Evolutionary conservation across 768 basidiomycete genomes (phyloP).

Genomic region (Trametes coccinea): DNA sequence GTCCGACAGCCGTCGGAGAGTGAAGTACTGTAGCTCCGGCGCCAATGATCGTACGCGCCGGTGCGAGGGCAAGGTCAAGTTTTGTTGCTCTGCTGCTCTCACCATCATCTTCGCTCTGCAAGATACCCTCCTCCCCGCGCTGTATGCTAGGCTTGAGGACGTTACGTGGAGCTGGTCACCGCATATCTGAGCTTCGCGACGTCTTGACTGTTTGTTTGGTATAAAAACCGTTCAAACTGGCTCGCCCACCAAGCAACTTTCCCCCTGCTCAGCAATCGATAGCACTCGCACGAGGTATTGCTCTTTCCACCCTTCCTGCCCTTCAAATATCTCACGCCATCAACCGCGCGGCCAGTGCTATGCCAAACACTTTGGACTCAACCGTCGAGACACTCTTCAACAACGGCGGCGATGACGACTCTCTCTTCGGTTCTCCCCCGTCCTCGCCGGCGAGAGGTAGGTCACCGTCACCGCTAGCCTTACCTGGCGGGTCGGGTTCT

Average conservation of each 20-base stretch:
- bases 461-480: conserved; percentile 67
- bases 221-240: conserved; percentile 10
- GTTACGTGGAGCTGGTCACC: neutral
- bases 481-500: conserved; percentile 50
- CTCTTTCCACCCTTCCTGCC: neutral
- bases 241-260: neutral
- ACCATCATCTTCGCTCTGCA: neutral
- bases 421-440: conserved; percentile 81
- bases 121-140: neutral
- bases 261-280: conserved; percentile 14
- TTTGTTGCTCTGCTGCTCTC: conserved; percentile 3
- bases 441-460: conserved; percentile 72
- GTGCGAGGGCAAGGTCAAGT: neutral
- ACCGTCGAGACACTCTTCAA: conserved; percentile 6
- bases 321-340: neutral
- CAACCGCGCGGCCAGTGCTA: conserved; percentile 19
- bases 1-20: neutral
- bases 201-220: neutral
- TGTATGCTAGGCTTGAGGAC: neutral
- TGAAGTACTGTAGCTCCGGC: too few species aligned
- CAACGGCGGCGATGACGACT: conserved; percentile 53
- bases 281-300: conserved; percentile 22
- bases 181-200: neutral
- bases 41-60: too few species aligned
- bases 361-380: conserved; percentile 22